These are phyloP conservation scores for Oxalis stricta DNA, from an alignment of 441 rosid species.

Conservation along the genomic window DNA sequence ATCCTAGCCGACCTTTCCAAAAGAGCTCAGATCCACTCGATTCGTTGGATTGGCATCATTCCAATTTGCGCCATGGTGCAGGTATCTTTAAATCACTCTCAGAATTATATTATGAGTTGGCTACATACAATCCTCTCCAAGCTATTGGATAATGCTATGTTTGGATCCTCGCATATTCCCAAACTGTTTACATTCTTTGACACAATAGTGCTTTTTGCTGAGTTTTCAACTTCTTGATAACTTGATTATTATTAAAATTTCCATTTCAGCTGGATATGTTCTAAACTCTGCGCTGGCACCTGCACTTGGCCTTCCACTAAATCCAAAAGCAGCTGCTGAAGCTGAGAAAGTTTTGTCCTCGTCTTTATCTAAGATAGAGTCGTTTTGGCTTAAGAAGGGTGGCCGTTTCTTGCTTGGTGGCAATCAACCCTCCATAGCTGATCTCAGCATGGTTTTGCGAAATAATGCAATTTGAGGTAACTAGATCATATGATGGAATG, in stretches of 20 bases:
- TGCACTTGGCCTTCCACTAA: conserved; percentile 34
- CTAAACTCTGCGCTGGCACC: conserved; percentile 38
- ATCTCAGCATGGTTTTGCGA: conserved; percentile 84
- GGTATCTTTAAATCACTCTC: conserved; percentile 21
- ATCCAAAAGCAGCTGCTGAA: conserved; percentile 50
- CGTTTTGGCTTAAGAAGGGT: conserved; percentile 69
- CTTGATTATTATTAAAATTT: conserved; percentile 8
- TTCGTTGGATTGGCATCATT: conserved; percentile 92
- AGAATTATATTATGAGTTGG: too few species aligned
- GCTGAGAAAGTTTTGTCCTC: conserved; percentile 45
- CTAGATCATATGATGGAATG: too few species aligned
- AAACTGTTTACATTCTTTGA: background rate
- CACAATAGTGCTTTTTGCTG: background rate
- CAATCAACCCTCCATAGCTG: conserved; percentile 76
- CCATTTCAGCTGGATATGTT: conserved; percentile 37
- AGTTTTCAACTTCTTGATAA: background rate
- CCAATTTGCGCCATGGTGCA: conserved; percentile 67
- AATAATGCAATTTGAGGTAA: conserved; percentile 83
- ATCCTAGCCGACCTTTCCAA: too few species aligned
- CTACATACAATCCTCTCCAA: too few species aligned
- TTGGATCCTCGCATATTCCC: too few species aligned
- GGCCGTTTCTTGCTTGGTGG: conserved; percentile 61
- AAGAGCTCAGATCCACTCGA: conserved; percentile 72
- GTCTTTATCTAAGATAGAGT: conserved; percentile 48
- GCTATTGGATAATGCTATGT: too few species aligned